A percentile compares a stretch with the other conserved stretches of the same genome.
Conservation (phyloP, 164 flowering plant species). For the Nelumbo lutea region DNA sequence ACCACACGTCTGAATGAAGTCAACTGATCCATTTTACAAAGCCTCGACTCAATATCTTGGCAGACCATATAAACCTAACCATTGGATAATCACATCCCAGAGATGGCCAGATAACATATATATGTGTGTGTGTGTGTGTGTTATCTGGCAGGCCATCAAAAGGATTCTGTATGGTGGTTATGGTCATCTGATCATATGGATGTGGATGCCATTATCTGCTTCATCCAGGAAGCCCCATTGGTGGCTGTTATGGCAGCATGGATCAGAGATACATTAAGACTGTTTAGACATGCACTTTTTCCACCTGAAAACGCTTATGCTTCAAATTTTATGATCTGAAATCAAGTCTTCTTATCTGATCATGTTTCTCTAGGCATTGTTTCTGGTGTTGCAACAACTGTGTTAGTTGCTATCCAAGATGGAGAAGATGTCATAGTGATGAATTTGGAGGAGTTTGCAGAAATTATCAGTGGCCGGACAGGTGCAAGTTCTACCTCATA, state of each 20-base stretch:
- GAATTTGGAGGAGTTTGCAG: slow-evolving; percentile 19
- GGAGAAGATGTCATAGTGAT: slow-evolving; percentile 18
- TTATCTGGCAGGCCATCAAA: no score
- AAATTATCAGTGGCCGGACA: slow-evolving; percentile 7
- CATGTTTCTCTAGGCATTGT: slow-evolving; percentile 17
- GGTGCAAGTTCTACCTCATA: slow-evolving; percentile 1
- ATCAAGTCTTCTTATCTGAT: background rate
- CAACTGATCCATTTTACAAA: background rate
- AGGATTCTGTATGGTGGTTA: no score
- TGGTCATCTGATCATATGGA: no score
- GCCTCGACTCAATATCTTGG: no score
- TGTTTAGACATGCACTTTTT: background rate
- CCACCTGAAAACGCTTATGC: no score
- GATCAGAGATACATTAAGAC: background rate
- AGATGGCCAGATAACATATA: no score
- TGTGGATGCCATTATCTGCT: no score
- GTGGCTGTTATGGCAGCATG: no score
- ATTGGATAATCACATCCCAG: background rate
- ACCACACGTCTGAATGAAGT: background rate
- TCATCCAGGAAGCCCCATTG: no score
- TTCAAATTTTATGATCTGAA: background rate
- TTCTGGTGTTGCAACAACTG: slow-evolving; percentile 20
- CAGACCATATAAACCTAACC: background rate
- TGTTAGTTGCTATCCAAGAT: slow-evolving; percentile 21
- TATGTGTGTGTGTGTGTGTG: no score